Percentiles rank a stretch among this genome's conserved stretches.
Conservation (phyloP, 257 asterid genomes). For the Capsicum chinense region DNA sequence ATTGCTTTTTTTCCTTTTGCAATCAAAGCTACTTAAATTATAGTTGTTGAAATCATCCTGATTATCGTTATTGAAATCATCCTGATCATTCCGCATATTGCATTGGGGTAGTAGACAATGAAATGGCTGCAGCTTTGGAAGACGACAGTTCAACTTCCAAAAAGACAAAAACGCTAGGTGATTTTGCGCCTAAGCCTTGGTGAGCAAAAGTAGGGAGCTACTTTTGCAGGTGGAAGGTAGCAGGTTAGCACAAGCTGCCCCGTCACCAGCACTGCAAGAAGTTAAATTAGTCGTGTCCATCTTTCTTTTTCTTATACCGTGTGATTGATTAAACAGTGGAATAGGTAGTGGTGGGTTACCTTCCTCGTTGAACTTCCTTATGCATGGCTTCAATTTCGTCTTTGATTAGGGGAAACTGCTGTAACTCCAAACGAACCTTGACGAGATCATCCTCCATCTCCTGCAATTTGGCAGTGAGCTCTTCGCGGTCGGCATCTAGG, state of each 20-base stretch:
- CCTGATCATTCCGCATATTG: not conserved
- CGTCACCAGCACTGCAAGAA: not conserved
- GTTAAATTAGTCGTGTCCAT: not conserved
- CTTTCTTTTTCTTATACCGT: not conserved
- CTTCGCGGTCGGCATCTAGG: slow-evolving; percentile 55
- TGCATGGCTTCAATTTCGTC: slow-evolving; percentile 57
- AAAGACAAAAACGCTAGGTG: not conserved
- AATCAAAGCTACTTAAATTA: not conserved
- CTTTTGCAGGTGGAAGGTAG: not conserved
- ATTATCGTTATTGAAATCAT: not conserved
- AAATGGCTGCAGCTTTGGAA: not conserved
- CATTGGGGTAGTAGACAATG: not conserved
- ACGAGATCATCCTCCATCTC: slow-evolving; percentile 53
- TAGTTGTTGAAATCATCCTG: not conserved
- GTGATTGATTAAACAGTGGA: not conserved
- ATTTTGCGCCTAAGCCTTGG: not conserved
- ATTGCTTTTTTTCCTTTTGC: not conserved
- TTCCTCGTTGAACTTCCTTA: slow-evolving; percentile 74
- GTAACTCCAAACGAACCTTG: slow-evolving; percentile 43
- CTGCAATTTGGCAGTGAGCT: slow-evolving; percentile 49
- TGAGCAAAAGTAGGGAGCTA: not conserved
- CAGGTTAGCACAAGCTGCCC: not conserved
- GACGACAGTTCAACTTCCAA: not conserved
- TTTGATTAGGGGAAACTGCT: slow-evolving; percentile 49
- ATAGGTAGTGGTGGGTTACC: slow-evolving; percentile 48